Conservation (phyloP, 176 grass and related monocot species). For the Lolium rigidum region DNA sequence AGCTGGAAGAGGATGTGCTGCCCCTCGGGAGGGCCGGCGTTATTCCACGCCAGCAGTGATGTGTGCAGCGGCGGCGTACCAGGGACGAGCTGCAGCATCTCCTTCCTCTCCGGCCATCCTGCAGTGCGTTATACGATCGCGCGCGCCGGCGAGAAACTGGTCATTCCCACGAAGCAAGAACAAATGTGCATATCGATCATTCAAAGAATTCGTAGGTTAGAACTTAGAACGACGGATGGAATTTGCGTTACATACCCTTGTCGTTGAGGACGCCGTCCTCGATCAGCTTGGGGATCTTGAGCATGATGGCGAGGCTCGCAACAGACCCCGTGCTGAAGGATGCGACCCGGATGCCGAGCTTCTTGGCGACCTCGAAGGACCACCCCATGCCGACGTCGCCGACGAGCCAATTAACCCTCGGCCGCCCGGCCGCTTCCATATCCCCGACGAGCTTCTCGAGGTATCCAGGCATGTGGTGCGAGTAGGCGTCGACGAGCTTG, state of each 20-base stretch:
- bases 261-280: slow-evolving; percentile 56
- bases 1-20: slow-evolving; percentile 53
- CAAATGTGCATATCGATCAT: neutral
- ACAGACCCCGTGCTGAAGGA: slow-evolving; percentile 50
- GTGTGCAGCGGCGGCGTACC: slow-evolving; percentile 49
- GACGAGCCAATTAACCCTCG: slow-evolving; percentile 54
- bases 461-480: slow-evolving; percentile 27
- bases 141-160: neutral
- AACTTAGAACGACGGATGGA: neutral
- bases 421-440: slow-evolving; percentile 23
- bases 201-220: neutral
- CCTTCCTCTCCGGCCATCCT: slow-evolving; percentile 47
- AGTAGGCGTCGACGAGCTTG: slow-evolving; percentile 56
- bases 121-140: neutral
- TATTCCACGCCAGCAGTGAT: slow-evolving; percentile 46
- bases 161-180: neutral
- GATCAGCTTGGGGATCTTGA: slow-evolving; percentile 59
- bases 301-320: slow-evolving; percentile 42
- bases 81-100: slow-evolving; percentile 27
- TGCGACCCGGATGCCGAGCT: slow-evolving; percentile 47
- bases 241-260: slow-evolving; percentile 35
- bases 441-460: slow-evolving; percentile 42
- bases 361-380: slow-evolving; percentile 58
- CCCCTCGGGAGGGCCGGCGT: neutral
- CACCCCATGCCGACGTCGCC: slow-evolving; percentile 64